phyloP scores from a whole-genome alignment of 192 early-diverging fungal species.

The Backusella australiensis region DNA sequence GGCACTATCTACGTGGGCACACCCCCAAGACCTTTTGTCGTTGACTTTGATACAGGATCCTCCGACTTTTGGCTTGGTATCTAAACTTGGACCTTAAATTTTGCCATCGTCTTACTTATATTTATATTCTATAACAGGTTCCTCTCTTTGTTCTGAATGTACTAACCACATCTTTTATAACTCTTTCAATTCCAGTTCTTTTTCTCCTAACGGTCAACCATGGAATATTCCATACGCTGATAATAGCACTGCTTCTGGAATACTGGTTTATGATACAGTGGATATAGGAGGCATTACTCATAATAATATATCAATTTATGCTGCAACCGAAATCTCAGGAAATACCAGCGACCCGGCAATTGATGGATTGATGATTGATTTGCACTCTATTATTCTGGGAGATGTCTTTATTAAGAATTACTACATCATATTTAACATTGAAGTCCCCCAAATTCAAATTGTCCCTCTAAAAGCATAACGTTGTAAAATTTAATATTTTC shows the following conservation, averaged over 20 bases:
- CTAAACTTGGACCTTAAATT: background rate
- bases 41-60: constrained; percentile 70
- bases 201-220: constrained; percentile 44
- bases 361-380: constrained; percentile 50
- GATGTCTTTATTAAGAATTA: constrained; percentile 52
- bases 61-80: constrained; percentile 61
- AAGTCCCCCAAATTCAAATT: constrained; percentile 33
- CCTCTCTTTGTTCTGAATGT: constrained; percentile 28
- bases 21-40: constrained; percentile 61
- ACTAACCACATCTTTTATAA: constrained; percentile 20
- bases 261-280: constrained; percentile 24
- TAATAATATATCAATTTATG: constrained; percentile 23
- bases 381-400: constrained; percentile 40
- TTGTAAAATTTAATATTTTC: background rate
- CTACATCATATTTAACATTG: constrained; percentile 41
- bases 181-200: constrained; percentile 49
- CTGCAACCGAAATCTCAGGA: constrained; percentile 4
- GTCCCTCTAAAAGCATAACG: constrained; percentile 16
- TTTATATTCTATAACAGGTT: constrained; percentile 9
- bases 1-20: constrained; percentile 58
- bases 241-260: constrained; percentile 15
- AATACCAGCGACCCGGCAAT: constrained; percentile 23
- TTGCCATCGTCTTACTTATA: background rate
- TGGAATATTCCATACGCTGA: constrained; percentile 57
- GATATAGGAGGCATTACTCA: constrained; percentile 26